phyloP scores from a whole-genome alignment of 1,284 basidiomycete genomes.

The Coniferiporia weirii region DNA sequence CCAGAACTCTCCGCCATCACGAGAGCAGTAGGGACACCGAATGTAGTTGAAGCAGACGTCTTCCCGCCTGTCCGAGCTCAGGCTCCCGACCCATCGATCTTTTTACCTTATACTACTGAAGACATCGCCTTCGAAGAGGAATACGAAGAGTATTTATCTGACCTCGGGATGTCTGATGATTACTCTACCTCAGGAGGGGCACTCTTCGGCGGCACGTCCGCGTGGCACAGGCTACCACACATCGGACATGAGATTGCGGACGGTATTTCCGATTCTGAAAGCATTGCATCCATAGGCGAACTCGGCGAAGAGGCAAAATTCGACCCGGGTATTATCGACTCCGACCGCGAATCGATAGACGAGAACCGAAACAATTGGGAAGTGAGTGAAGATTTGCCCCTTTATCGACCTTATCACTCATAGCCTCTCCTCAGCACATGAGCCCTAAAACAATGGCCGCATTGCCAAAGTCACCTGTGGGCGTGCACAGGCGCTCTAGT shows the following conservation, averaged over 20 bases:
- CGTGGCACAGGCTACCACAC: slow-evolving; percentile 70
- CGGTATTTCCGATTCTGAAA: slow-evolving; percentile 85
- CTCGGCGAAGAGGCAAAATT: slow-evolving; percentile 72
- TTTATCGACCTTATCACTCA: slow-evolving; percentile 9
- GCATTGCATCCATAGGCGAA: slow-evolving; percentile 83
- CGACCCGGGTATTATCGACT: slow-evolving; percentile 53
- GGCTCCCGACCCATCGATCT: slow-evolving; percentile 77
- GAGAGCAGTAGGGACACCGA: slow-evolving; percentile 71
- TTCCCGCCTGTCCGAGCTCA: slow-evolving; percentile 80
- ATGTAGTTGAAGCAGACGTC: slow-evolving; percentile 70
- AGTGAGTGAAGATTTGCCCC: slow-evolving; percentile 43
- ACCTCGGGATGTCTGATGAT: slow-evolving; percentile 57
- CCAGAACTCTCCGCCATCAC: slow-evolving; percentile 69
- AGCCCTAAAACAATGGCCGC: slow-evolving; percentile 90
- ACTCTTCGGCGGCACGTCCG: slow-evolving; percentile 50
- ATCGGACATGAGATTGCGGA: slow-evolving; percentile 70
- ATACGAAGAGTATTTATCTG: slow-evolving; percentile 83
- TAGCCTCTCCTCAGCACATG: slow-evolving; percentile 63
- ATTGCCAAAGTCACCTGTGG: slow-evolving; percentile 81
- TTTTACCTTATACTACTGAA: slow-evolving; percentile 79
- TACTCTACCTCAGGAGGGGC: slow-evolving; percentile 31
- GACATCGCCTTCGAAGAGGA: slow-evolving; percentile 85
- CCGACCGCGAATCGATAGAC: slow-evolving; percentile 50
- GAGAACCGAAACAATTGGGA: slow-evolving; percentile 92
- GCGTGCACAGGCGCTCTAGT: slow-evolving; percentile 65